Percentiles rank a stretch among this genome's conserved stretches.
Conservation (phyloP, 2,329 filamentous ascomycete species). For the Huntiella bhutanensis region DNA sequence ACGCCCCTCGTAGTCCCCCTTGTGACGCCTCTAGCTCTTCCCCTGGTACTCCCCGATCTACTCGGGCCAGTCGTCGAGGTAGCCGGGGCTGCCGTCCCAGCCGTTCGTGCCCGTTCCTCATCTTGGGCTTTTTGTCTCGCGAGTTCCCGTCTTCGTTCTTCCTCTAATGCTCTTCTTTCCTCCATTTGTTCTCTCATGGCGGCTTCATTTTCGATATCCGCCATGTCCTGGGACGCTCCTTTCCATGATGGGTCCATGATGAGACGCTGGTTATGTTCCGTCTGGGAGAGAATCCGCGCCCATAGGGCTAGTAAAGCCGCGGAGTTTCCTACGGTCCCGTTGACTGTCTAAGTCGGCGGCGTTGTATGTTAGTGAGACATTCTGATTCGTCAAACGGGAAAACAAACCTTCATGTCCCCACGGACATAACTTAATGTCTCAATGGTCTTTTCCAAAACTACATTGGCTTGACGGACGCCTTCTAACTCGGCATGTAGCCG, state of each 20-base stretch:
- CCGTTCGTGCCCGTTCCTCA: slow-evolving; percentile 26
- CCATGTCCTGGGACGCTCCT: slow-evolving; percentile 67
- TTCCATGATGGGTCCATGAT: slow-evolving; percentile 80
- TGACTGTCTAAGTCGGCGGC: slow-evolving; percentile 47
- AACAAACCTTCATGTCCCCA: slow-evolving; percentile 54
- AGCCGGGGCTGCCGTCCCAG: slow-evolving; percentile 11
- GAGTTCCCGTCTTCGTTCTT: slow-evolving; percentile 59
- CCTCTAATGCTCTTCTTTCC: slow-evolving; percentile 57
- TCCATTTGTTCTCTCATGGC: slow-evolving; percentile 54
- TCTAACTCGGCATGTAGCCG: slow-evolving; percentile 62
- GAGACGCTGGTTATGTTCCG: slow-evolving; percentile 88
- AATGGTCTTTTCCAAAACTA: slow-evolving; percentile 63
- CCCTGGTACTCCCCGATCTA: slow-evolving; percentile 10
- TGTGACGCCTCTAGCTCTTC: slow-evolving; percentile 15
- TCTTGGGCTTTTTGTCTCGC: slow-evolving; percentile 44
- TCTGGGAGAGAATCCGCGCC: slow-evolving; percentile 90
- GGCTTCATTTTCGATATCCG: slow-evolving; percentile 71
- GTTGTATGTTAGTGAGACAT: neutral
- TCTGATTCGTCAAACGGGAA: neutral
- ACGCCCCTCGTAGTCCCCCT: slow-evolving; percentile 2
- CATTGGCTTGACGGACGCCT: slow-evolving; percentile 70
- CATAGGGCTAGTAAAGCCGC: slow-evolving; percentile 84
- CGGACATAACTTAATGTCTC: slow-evolving; percentile 52
- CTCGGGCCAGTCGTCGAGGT: no score
- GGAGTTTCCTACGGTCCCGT: slow-evolving; percentile 67